A percentile compares a stretch with the other conserved stretches of the same genome.
Evolutionary conservation across 768 basidiomycete species (phyloP).

Genomic region (Amanita rimosa): DNA sequence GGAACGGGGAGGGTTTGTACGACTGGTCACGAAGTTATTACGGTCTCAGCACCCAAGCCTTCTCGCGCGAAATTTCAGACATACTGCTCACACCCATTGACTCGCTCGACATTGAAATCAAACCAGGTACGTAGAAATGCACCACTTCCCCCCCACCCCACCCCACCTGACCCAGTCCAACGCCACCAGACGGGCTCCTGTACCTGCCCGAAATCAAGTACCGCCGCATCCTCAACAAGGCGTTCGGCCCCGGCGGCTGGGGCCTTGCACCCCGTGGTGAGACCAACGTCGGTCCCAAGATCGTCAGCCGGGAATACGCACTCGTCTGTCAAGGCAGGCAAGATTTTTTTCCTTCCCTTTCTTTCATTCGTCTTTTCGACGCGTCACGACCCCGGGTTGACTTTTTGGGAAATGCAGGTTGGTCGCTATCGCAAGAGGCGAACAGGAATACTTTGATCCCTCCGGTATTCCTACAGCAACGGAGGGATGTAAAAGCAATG

Average conservation of each 20-base stretch:
- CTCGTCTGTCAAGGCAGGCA: slow-evolving; percentile 88
- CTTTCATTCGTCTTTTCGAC: background rate
- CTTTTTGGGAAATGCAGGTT: slow-evolving; percentile 42
- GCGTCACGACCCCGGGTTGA: background rate
- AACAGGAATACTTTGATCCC: slow-evolving; percentile 94
- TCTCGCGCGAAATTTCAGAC: slow-evolving; percentile 63
- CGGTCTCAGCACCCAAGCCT: slow-evolving; percentile 70
- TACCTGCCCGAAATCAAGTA: slow-evolving; percentile 99
- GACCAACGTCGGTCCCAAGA: slow-evolving; percentile 77
- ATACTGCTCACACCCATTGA: slow-evolving; percentile 66
- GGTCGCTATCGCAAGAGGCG: slow-evolving; percentile 85
- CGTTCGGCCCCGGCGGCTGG: slow-evolving; percentile 96
- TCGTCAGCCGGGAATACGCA: slow-evolving; percentile 91
- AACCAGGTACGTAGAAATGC: slow-evolving; percentile 78
- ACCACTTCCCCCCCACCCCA: no score
- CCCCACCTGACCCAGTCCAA: no score
- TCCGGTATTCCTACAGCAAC: slow-evolving; percentile 86
- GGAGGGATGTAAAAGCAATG: slow-evolving; percentile 94
- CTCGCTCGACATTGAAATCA: slow-evolving; percentile 79
- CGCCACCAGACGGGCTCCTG: slow-evolving; percentile 72
- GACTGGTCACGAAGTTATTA: slow-evolving; percentile 89
- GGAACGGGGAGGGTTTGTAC: slow-evolving; percentile 22
- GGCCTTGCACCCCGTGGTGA: slow-evolving; percentile 90
- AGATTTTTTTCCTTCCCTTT: slow-evolving; percentile 15
- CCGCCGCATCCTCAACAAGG: slow-evolving; percentile 79